These are phyloP conservation scores for Erigeron canadensis DNA, from an alignment of 129 eudicot species.

Conservation along the genomic window DNA sequence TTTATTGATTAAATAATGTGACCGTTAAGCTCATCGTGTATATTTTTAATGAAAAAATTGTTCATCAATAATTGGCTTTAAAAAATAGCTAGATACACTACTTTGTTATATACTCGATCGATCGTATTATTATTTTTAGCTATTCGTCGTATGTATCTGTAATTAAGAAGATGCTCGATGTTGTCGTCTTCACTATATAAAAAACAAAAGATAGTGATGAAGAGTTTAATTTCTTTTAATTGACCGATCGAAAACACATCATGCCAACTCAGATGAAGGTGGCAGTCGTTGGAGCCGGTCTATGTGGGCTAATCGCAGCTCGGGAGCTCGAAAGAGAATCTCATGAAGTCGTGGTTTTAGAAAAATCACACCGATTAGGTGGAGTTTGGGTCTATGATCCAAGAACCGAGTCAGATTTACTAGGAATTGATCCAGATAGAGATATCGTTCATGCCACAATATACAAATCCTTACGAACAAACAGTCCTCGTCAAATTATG, in stretches of 20 bases:
- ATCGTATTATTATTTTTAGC: no score
- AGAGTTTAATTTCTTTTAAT: neutral
- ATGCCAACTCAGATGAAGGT: constrained; percentile 50
- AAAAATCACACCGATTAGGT: constrained; percentile 51
- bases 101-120: no score
- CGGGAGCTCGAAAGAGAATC: constrained; percentile 61
- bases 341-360: constrained; percentile 60
- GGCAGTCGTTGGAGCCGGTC: constrained; percentile 85
- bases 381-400: constrained; percentile 83
- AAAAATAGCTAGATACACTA: no score
- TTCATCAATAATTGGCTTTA: neutral
- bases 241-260: neutral
- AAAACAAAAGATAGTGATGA: no score
- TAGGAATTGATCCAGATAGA: constrained; percentile 56
- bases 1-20: no score
- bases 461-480: constrained; percentile 65
- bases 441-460: constrained; percentile 61
- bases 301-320: constrained; percentile 53
- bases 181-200: neutral
- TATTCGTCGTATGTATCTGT: no score
- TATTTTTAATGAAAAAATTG: no score
- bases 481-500: constrained; percentile 63
- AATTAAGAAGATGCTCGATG: neutral
- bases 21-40: neutral
- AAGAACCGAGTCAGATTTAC: constrained; percentile 54